These are phyloP conservation scores for Zasmidium citrigriseum DNA, from an alignment of 2,329 filamentous ascomycete genomes.

Conservation along the genomic window DNA sequence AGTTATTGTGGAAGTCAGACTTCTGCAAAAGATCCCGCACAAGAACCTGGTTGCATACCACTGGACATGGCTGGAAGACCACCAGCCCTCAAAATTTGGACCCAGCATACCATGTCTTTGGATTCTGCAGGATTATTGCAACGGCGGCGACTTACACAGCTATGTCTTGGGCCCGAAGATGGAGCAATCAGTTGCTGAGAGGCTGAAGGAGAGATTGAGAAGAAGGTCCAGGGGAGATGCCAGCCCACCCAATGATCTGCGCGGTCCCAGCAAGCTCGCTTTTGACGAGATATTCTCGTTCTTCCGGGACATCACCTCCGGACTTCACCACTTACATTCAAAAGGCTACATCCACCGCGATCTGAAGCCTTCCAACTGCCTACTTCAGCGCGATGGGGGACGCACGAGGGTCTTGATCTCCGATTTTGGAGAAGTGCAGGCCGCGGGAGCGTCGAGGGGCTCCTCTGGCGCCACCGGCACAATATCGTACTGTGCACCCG, in stretches of 20 bases:
- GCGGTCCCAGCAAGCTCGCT: slow-evolving; percentile 58
- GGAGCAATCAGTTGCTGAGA: slow-evolving; percentile 70
- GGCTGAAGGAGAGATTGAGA: slow-evolving; percentile 84
- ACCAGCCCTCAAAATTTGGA: slow-evolving; percentile 77
- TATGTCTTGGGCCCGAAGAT: slow-evolving; percentile 78
- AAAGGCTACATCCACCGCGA: slow-evolving; percentile 96
- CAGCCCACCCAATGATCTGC: slow-evolving; percentile 60
- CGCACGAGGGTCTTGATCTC: slow-evolving; percentile 83
- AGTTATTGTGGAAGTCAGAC: slow-evolving; percentile 87
- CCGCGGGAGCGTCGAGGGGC: slow-evolving; percentile 75
- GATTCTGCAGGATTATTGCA: slow-evolving; percentile 97
- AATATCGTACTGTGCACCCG: slow-evolving; percentile 94
- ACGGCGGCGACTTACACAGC: slow-evolving; percentile 83
- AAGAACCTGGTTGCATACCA: slow-evolving; percentile 95
- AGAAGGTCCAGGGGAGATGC: slow-evolving; percentile 76
- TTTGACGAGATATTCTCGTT: slow-evolving; percentile 97
- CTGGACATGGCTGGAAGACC: slow-evolving; percentile 95
- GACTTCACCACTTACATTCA: slow-evolving; percentile 82
- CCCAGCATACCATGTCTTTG: slow-evolving; percentile 93
- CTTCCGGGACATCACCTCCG: slow-evolving; percentile 92
- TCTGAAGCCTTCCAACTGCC: slow-evolving; percentile 92
- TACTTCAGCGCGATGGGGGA: slow-evolving; percentile 71
- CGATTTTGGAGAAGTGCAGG: slow-evolving; percentile 96
- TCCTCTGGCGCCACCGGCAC: slow-evolving; percentile 94
- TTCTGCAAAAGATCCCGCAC: slow-evolving; percentile 88